Percentiles rank a stretch among this genome's conserved stretches.
Conservation (phyloP, 495 filamentous ascomycete species). For the Neurospora tetrasperma region DNA sequence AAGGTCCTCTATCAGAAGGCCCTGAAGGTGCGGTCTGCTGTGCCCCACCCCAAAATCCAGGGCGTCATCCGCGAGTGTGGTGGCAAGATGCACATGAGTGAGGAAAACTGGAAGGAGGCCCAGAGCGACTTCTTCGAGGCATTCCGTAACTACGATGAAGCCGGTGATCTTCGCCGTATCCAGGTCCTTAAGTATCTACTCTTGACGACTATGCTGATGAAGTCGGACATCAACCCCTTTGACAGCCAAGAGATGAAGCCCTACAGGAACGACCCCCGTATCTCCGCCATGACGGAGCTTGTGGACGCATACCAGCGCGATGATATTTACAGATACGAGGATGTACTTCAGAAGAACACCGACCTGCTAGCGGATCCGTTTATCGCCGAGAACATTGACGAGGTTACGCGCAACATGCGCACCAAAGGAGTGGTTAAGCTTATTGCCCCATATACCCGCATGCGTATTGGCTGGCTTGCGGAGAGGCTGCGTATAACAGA, state of each 20-base stretch:
- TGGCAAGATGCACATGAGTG: slow-evolving; percentile 99
- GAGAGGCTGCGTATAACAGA: slow-evolving; percentile 74
- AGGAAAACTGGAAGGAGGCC: slow-evolving; percentile 97
- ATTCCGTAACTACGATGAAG: slow-evolving; percentile 98
- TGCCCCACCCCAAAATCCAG: slow-evolving; percentile 98
- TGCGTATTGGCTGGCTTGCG: slow-evolving; percentile 77
- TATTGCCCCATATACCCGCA: slow-evolving; percentile 89
- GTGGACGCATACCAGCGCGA: slow-evolving; percentile 95
- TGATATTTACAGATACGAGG: slow-evolving; percentile 86
- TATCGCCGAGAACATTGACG: slow-evolving; percentile 98
- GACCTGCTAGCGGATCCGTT: slow-evolving; percentile 88
- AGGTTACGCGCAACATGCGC: slow-evolving; percentile 96
- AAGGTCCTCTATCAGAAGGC: slow-evolving; percentile 89
- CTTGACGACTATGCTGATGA: slow-evolving; percentile 95
- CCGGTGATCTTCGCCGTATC: slow-evolving; percentile 88
- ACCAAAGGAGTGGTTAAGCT: slow-evolving; percentile 91
- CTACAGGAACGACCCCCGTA: slow-evolving; percentile 89
- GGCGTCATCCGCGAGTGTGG: slow-evolving; percentile 97
- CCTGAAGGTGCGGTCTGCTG: slow-evolving; percentile 82
- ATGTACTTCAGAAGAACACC: slow-evolving; percentile 73
- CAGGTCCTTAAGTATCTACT: slow-evolving; percentile 97
- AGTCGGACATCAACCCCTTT: slow-evolving; percentile 98
- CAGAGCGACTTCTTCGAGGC: slow-evolving; percentile 98
- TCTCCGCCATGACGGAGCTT: slow-evolving; percentile 92
- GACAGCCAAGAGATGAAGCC: slow-evolving; percentile 99